phyloP scores from a whole-genome alignment of 2,329 filamentous ascomycete genomes.

The Zelopaecilomyces penicillatus region DNA sequence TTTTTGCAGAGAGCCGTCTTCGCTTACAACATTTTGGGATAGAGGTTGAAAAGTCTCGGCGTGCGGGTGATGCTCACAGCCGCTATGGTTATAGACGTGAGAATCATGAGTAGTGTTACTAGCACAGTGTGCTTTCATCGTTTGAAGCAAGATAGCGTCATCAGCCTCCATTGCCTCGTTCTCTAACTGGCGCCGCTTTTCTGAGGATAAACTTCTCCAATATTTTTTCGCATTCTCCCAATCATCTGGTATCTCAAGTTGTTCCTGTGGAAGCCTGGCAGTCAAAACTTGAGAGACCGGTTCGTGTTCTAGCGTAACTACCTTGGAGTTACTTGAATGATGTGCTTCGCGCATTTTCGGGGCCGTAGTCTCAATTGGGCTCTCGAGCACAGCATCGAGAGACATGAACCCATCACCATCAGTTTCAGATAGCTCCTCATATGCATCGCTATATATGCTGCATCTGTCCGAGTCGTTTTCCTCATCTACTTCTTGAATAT shows the following conservation, averaged over 20 bases:
- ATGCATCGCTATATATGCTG: conserved; percentile 68
- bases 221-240: conserved; percentile 64
- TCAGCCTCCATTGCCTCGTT: conserved; percentile 46
- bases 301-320: background rate
- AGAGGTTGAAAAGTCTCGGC: too few species aligned
- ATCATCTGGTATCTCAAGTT: conserved; percentile 29
- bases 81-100: too few species aligned
- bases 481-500: conserved; percentile 29
- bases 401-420: conserved; percentile 63
- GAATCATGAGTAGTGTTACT: too few species aligned
- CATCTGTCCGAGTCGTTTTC: conserved; percentile 39
- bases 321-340: too few species aligned
- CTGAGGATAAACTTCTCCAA: conserved; percentile 57
- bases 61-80: too few species aligned
- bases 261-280: background rate
- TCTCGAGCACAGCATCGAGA: conserved; percentile 62
- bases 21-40: too few species aligned
- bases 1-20: too few species aligned
- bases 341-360: conserved; percentile 14
- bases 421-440: conserved; percentile 60
- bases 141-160: conserved; percentile 30
- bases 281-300: background rate
- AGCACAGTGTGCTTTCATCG: too few species aligned
- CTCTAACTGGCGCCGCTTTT: conserved; percentile 55
- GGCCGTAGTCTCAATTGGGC: conserved; percentile 30